These are phyloP conservation scores for Letharia lupina DNA, from an alignment of 495 filamentous ascomycete genomes.

Conservation along the genomic window DNA sequence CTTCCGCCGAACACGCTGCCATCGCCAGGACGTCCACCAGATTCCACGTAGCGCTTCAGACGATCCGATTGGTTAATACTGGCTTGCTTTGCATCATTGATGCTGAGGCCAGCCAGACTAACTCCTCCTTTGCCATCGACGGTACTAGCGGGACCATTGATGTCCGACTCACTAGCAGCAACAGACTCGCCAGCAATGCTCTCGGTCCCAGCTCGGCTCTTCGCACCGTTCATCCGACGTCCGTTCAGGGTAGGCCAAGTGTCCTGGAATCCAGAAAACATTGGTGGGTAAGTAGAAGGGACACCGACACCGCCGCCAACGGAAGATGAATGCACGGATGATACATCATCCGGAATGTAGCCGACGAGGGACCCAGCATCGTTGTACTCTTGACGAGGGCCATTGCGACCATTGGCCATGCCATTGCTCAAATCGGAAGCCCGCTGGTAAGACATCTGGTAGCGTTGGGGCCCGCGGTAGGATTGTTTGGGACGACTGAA, in stretches of 20 bases:
- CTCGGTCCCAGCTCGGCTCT: slow-evolving; percentile 55
- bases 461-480: slow-evolving; percentile 84
- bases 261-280: slow-evolving; percentile 91
- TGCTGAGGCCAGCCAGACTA: slow-evolving; percentile 69
- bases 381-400: slow-evolving; percentile 60
- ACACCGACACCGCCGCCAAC: slow-evolving; percentile 75
- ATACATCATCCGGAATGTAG: slow-evolving; percentile 96
- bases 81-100: slow-evolving; percentile 69
- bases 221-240: slow-evolving; percentile 51
- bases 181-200: slow-evolving; percentile 87
- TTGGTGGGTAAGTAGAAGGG: slow-evolving; percentile 76
- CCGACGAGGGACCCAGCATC: slow-evolving; percentile 82
- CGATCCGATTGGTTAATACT: slow-evolving; percentile 81
- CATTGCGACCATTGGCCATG: slow-evolving; percentile 43
- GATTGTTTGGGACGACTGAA: slow-evolving; percentile 89
- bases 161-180: slow-evolving; percentile 80
- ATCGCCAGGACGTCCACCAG: slow-evolving; percentile 52
- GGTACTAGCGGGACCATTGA: slow-evolving; percentile 49
- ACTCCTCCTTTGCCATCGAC: slow-evolving; percentile 79
- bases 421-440: slow-evolving; percentile 48
- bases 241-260: slow-evolving; percentile 78
- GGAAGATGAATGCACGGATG: slow-evolving; percentile 87
- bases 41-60: slow-evolving; percentile 82
- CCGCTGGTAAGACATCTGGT: slow-evolving; percentile 74
- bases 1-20: slow-evolving; percentile 71